phyloP scores from a whole-genome alignment of 768 basidiomycete species.

The Suillus occidentalis region DNA sequence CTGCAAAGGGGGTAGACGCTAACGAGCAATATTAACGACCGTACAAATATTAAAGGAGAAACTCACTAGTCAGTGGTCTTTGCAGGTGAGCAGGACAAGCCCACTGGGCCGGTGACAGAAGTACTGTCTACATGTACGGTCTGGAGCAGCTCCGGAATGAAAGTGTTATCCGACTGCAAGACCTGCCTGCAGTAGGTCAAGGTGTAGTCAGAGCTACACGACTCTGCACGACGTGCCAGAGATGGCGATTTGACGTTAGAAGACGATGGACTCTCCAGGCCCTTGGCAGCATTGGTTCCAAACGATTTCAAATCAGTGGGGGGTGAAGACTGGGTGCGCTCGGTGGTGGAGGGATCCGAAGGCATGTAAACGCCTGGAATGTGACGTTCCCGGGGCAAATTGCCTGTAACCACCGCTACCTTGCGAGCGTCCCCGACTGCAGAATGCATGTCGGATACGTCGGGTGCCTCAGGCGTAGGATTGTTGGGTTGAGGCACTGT shows the following conservation, averaged over 20 bases:
- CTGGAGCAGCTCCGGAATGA: neutral
- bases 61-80: neutral
- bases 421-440: neutral
- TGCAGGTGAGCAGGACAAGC: neutral
- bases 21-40: neutral
- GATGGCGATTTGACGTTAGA: neutral
- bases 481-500: neutral
- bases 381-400: neutral
- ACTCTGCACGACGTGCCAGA: neutral
- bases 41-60: neutral
- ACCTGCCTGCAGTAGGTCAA: neutral
- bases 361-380: neutral
- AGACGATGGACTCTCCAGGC: neutral
- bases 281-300: neutral
- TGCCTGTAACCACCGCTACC: neutral
- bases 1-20: neutral
- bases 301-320: neutral
- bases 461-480: neutral
- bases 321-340: neutral
- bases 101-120: neutral
- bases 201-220: neutral
- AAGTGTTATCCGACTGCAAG: neutral
- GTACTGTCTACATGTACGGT: neutral
- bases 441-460: neutral
- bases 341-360: neutral